Percentiles rank a stretch among this genome's conserved stretches.
phyloP scores from a whole-genome alignment of 2,329 filamentous ascomycete genomes.

The Tolypocladium tundrense region DNA sequence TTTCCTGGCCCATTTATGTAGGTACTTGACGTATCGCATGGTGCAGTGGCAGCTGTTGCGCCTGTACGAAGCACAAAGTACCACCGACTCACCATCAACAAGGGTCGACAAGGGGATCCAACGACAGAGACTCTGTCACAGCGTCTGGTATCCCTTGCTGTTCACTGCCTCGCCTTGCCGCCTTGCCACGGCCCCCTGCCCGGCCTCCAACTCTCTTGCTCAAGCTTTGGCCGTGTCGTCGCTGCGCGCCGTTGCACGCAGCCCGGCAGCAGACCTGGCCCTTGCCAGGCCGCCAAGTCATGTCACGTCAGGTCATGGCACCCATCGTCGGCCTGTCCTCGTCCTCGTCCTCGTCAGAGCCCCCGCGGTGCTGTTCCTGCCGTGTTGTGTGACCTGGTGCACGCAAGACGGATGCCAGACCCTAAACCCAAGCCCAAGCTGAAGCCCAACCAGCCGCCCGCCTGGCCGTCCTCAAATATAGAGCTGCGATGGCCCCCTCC shows the following conservation, averaged over 20 bases:
- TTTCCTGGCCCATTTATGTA: background rate
- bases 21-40: background rate
- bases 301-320: conserved; percentile 6
- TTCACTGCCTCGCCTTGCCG: conserved; percentile 1
- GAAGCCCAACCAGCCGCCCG: background rate
- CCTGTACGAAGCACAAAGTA: background rate
- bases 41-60: background rate
- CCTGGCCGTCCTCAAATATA: background rate
- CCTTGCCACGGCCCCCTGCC: conserved; percentile 1
- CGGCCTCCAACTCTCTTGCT: background rate
- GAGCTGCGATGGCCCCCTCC: background rate
- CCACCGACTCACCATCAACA: background rate
- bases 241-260: background rate
- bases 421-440: background rate
- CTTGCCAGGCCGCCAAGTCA: conserved; percentile 6
- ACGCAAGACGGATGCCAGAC: too few relatives aligned
- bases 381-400: background rate
- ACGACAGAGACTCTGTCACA: background rate
- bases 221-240: background rate
- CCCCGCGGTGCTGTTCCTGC: background rate
- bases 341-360: background rate
- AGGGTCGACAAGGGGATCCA: background rate
- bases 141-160: background rate
- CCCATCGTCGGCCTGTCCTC: background rate
- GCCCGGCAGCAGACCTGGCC: background rate